A percentile compares a stretch with the other conserved stretches of the same genome.
These are phyloP conservation scores for Termitomyces sp. DNA, from an alignment of 768 basidiomycete species.

Conservation along the genomic window DNA sequence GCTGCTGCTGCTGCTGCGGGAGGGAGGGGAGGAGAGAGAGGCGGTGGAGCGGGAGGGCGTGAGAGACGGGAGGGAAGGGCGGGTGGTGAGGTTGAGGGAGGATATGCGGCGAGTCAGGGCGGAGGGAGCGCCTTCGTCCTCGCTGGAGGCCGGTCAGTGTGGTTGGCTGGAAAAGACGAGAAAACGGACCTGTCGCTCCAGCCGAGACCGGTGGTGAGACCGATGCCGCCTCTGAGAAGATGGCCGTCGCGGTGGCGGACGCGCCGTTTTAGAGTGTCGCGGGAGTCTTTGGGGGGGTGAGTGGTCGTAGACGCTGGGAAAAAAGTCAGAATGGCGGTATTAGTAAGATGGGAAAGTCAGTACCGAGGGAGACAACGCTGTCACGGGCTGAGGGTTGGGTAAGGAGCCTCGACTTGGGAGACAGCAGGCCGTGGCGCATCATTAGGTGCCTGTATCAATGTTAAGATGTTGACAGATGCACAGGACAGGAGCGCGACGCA, in stretches of 20 bases:
- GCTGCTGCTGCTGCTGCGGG: constrained; percentile 28
- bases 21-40: constrained; percentile 2
- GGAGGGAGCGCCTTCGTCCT: constrained; percentile 71
- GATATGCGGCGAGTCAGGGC: constrained; percentile 60
- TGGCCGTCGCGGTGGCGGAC: constrained; percentile 59
- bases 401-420: constrained; percentile 58
- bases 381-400: constrained; percentile 2
- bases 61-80: constrained; percentile 40
- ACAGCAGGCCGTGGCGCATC: constrained; percentile 61
- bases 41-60: constrained; percentile 15
- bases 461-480: neutral
- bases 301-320: constrained; percentile 5
- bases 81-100: constrained; percentile 42
- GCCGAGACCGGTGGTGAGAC: constrained; percentile 65
- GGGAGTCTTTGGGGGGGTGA: constrained; percentile 41
- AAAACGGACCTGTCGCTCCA: constrained; percentile 66
- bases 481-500: constrained; percentile 27
- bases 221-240: constrained; percentile 54
- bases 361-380: constrained; percentile 29
- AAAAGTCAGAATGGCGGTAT: neutral
- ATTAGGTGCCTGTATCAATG: constrained; percentile 46
- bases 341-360: neutral
- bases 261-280: constrained; percentile 51
- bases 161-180: fast-evolving
- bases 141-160: constrained; percentile 27